Percentiles rank a stretch among this genome's conserved stretches.
Conservation (phyloP, 2,329 filamentous ascomycete genomes). For the Epichloe gansuensis region DNA sequence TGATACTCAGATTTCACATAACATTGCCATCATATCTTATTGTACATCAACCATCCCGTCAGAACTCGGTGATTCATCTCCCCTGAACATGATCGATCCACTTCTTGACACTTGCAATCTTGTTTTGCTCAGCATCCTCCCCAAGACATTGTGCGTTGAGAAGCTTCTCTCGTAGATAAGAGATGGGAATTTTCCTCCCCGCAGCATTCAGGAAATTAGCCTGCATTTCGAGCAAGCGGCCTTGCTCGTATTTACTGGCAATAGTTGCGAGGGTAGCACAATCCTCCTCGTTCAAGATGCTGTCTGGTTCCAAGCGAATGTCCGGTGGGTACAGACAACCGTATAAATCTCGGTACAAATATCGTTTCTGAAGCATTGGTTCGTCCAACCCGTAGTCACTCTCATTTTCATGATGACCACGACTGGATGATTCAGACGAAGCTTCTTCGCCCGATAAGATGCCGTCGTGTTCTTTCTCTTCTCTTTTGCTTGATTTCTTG, state of each 20-base stretch:
- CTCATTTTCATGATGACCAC: not conserved
- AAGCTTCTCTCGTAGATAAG: slow-evolving; percentile 23
- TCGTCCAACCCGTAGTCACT: slow-evolving; percentile 9
- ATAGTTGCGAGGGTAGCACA: slow-evolving; percentile 23
- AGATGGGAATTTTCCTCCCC: slow-evolving; percentile 26
- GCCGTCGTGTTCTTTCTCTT: not conserved
- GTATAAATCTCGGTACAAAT: slow-evolving; percentile 20
- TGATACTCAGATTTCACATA: too few species aligned
- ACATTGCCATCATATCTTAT: too few species aligned
- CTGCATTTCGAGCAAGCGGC: slow-evolving; percentile 30
- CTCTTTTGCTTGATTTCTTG: too few species aligned
- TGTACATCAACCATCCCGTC: too few species aligned
- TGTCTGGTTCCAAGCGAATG: slow-evolving; percentile 12
- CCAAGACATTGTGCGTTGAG: not conserved
- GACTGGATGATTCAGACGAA: slow-evolving; percentile 12
- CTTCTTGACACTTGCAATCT: not conserved
- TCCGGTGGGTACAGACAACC: slow-evolving; percentile 17
- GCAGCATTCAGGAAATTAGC: slow-evolving; percentile 31
- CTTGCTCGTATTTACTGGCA: slow-evolving; percentile 19
- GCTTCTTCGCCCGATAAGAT: slow-evolving; percentile 16
- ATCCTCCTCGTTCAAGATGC: slow-evolving; percentile 17
- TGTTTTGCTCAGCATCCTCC: not conserved
- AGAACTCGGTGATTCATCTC: too few species aligned
- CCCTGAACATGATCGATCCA: slow-evolving; percentile 1
- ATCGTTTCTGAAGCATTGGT: slow-evolving; percentile 13